Evolutionary conservation across 1,284 basidiomycete species (phyloP), one percentile per base, ranked within the genome.

Genomic region (Phaffia rhodozyma): DNA sequence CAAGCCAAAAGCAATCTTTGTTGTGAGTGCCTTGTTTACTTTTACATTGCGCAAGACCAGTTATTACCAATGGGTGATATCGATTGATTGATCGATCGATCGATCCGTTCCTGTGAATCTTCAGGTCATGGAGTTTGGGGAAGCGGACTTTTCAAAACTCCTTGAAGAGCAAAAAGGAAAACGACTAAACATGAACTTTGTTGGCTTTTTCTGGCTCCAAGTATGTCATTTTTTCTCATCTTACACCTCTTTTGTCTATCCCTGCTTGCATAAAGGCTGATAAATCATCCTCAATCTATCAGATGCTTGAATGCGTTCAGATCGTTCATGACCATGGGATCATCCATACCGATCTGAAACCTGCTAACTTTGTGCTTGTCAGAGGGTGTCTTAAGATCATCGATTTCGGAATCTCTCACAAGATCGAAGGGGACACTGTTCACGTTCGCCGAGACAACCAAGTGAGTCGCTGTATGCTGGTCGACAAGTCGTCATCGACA

Each of bases 221-320:
- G 91, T 88, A 67, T 43, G 80, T 70, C 47, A 1, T 30, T 27
- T 23, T 55, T 49, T 27, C 3, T 20, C 47, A 25, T 51, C 60
- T 21, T 47, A 57, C 50, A 7, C 49, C 29, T 29, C 9, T 16
- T 21, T 11, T n/a, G 51, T n/a, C 47, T 53, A 34, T 27, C 27
- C 32, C 9, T 34, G 4, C 4, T 5, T 34, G 9, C 4, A 34
- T 13, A 53, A 57, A 57, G 34, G 43, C 25, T 47, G 54, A 61
- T 62, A 49, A 50, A 13, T 7, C 27, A 52, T 6, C 21, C 18
- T 25, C 43, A 27, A 30, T 30, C 34, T 50, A 63, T 29, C 69
- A 94, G 91, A 97, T 97, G 89, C 78, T 97, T 57, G 86, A 94
- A 79, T 91, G 92, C 0, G 92, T 96, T 11, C 88, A 94, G 66